These are phyloP conservation scores for Epichloe coenophiala DNA, from an alignment of 2,329 filamentous ascomycete genomes.

Conservation along the genomic window DNA sequence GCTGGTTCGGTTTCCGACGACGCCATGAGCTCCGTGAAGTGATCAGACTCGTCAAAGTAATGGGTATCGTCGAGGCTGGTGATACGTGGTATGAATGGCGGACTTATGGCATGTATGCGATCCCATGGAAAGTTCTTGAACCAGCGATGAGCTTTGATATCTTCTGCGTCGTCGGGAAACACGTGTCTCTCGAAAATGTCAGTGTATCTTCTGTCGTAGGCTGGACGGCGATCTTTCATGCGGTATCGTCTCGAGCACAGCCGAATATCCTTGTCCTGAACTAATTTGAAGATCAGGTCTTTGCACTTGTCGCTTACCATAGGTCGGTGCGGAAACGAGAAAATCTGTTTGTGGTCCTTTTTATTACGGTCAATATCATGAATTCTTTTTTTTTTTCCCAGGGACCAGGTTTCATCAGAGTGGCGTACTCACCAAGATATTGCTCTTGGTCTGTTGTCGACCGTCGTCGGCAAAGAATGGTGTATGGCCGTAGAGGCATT, in stretches of 20 bases:
- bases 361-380: not conserved
- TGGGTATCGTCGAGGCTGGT: conserved; percentile 58
- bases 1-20: conserved; percentile 25
- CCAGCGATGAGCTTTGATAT: conserved; percentile 82
- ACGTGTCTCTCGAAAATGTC: conserved; percentile 45
- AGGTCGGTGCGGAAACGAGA: conserved; percentile 57
- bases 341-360: conserved; percentile 54
- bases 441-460: conserved; percentile 70
- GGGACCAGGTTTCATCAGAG: too few relatives aligned
- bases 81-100: conserved; percentile 71
- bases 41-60: conserved; percentile 78
- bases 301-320: conserved; percentile 57
- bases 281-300: conserved; percentile 59
- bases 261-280: conserved; percentile 61
- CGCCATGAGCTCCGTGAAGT: conserved; percentile 50
- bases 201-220: conserved; percentile 9
- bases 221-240: conserved; percentile 40
- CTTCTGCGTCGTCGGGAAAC: conserved; percentile 69
- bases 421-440: conserved; percentile 52
- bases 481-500: conserved; percentile 85
- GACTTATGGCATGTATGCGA: conserved; percentile 52
- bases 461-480: conserved; percentile 73
- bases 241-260: conserved; percentile 66
- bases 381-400: too few relatives aligned
- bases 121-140: conserved; percentile 73